Evolutionary conservation across 1,139 yeast genomes (phyloP).

Genomic region (Scheffersomyces insectosa): DNA sequence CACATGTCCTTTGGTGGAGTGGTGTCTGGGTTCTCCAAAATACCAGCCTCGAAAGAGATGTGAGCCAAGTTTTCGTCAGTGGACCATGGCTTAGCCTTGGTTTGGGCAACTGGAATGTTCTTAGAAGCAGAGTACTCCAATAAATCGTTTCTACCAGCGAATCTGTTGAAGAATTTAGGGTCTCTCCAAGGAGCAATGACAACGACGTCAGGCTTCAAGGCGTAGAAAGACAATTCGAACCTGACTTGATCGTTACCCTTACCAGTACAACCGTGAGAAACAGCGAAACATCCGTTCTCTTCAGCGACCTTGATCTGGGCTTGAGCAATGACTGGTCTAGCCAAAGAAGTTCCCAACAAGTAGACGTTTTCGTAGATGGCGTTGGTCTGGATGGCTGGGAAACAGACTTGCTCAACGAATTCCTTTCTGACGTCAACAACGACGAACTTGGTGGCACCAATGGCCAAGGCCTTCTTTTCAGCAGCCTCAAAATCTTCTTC

Average conservation of each 20-base stretch:
- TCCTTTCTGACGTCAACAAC: conserved; percentile 93
- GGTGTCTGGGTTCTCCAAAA: conserved; percentile 94
- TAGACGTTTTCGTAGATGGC: conserved; percentile 98
- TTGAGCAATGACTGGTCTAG: conserved; percentile 97
- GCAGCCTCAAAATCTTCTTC: conserved; percentile 99
- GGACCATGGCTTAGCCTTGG: conserved; percentile 99
- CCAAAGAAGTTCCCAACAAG: conserved; percentile 92
- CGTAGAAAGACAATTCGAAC: conserved; percentile 94
- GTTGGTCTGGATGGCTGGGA: conserved; percentile 95
- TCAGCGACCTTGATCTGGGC: conserved; percentile 98
- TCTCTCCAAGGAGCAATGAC: conserved; percentile 99
- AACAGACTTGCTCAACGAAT: conserved; percentile 88
- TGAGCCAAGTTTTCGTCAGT: conserved; percentile 99
- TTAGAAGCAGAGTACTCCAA: conserved; percentile 90
- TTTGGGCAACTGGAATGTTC: conserved; percentile 92
- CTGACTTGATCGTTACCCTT: conserved; percentile 99
- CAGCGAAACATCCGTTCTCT: conserved; percentile 97
- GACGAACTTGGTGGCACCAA: conserved; percentile 95
- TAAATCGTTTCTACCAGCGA: conserved; percentile 96
- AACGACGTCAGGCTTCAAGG: conserved; percentile 93
- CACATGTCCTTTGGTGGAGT: conserved; percentile 99
- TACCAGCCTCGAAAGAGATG: conserved; percentile 98
- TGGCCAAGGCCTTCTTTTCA: conserved; percentile 90
- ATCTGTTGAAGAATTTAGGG: conserved; percentile 90
- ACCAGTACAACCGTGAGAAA: conserved; percentile 98